Evolutionary conservation across 495 filamentous ascomycete genomes (phyloP).

Genomic region (Tetracladium marchalianum): DNA sequence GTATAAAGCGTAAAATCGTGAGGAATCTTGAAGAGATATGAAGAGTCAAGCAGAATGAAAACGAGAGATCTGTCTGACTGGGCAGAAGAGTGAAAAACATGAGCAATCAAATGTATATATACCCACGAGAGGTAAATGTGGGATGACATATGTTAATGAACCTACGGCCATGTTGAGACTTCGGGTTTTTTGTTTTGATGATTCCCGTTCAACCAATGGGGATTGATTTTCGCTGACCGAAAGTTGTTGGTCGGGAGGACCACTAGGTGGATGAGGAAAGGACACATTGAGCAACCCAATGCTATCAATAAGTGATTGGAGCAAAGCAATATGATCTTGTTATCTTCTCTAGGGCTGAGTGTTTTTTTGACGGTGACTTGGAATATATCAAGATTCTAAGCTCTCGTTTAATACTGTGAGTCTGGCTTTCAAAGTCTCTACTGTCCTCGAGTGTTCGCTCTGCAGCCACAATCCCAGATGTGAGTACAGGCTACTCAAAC

Average conservation of each 20-base stretch:
- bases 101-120: neutral
- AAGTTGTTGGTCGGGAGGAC: neutral
- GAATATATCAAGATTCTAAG: constrained; percentile 3
- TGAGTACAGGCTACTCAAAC: constrained; percentile 7
- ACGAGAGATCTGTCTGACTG: neutral
- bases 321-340: too few species aligned
- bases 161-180: neutral
- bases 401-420: constrained; percentile 7
- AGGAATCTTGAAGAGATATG: neutral
- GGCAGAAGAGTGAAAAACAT: neutral
- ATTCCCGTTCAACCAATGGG: constrained; percentile 6
- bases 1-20: neutral
- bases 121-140: neutral
- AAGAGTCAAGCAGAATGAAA: neutral
- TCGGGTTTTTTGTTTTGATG: neutral
- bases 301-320: too few species aligned
- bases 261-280: too few species aligned
- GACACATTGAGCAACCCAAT: too few species aligned
- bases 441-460: constrained; percentile 12
- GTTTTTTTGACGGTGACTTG: too few species aligned
- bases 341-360: too few species aligned
- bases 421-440: constrained; percentile 10
- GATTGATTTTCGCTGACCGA: constrained; percentile 10
- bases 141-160: neutral
- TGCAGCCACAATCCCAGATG: constrained; percentile 13